Percentiles rank a stretch among this genome's conserved stretches.
Evolutionary conservation across 2,329 filamentous ascomycete species (phyloP).

Genomic region (Diplocarpon mali): DNA sequence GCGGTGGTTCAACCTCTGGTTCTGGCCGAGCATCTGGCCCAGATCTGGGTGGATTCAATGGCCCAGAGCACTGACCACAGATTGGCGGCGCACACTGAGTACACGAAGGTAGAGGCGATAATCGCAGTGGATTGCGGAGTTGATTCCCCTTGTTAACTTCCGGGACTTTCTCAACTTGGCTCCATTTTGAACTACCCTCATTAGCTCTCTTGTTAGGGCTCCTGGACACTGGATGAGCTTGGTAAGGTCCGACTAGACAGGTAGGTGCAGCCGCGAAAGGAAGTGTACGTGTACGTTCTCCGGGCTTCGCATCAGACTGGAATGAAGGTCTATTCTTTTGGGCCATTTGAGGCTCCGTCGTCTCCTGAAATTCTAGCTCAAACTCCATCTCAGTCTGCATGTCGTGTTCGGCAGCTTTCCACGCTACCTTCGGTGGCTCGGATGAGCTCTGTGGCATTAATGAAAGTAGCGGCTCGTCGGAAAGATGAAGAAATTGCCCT

Average conservation of each 20-base stretch:
- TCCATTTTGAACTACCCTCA: not conserved
- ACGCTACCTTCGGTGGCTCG: constrained; percentile 1
- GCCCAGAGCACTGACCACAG: not conserved
- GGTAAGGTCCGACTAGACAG: not conserved
- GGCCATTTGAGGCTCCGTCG: not conserved
- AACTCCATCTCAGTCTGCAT: not conserved
- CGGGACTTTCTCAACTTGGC: not conserved
- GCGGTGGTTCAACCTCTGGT: not conserved
- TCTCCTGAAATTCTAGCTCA: not conserved
- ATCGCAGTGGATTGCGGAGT: not conserved
- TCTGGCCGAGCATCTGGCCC: not conserved
- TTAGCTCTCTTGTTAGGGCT: constrained; percentile 4
- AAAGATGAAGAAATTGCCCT: constrained; percentile 1
- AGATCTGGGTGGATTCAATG: not conserved
- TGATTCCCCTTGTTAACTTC: not conserved
- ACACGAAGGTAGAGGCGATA: not conserved
- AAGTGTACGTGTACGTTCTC: constrained; percentile 6
- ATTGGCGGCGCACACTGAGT: not conserved
- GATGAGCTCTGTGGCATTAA: not conserved
- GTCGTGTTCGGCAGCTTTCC: constrained; percentile 5
- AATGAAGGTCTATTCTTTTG: not conserved
- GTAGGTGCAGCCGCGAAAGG: not conserved
- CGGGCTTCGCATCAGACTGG: not conserved
- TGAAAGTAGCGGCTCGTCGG: not conserved
- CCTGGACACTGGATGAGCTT: not conserved